Percentiles rank a stretch among this genome's conserved stretches.
phyloP scores from a whole-genome alignment of 352 stramenopile species.

The Phytopythium mirpurense region DNA sequence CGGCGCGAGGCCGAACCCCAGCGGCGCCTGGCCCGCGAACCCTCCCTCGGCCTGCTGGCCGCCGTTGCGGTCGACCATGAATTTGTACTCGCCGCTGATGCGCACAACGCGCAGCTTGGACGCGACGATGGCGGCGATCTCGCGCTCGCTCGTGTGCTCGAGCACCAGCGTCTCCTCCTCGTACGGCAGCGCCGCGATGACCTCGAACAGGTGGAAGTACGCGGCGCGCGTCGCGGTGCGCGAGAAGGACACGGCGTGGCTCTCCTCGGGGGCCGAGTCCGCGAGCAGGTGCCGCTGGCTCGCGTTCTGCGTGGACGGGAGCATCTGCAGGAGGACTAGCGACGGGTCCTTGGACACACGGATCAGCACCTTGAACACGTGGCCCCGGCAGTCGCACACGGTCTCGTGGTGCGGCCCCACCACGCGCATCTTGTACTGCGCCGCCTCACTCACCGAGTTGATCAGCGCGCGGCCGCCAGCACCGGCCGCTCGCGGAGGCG shows the following conservation, averaged over 20 bases:
- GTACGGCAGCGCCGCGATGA: constrained; percentile 26
- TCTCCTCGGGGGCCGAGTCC: constrained; percentile 2
- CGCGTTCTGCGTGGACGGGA: constrained; percentile 8
- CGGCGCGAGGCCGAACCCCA: background rate
- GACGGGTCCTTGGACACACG: constrained; percentile 29
- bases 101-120: constrained; percentile 16
- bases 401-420: constrained; percentile 18
- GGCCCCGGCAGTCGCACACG: constrained; percentile 12
- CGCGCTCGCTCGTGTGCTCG: constrained; percentile 19
- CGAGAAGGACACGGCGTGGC: constrained; percentile 6
- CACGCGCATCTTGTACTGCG: constrained; percentile 40
- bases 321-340: constrained; percentile 24
- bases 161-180: constrained; percentile 24
- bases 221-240: constrained; percentile 7
- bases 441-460: constrained; percentile 17
- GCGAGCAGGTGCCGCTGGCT: constrained; percentile 2
- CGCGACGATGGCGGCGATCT: constrained; percentile 25
- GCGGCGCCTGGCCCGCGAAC: background rate
- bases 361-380: constrained; percentile 19
- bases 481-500: background rate
- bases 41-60: constrained; percentile 2
- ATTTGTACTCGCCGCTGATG: constrained; percentile 20
- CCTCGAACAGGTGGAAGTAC: constrained; percentile 38
- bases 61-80: constrained; percentile 16
- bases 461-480: background rate